A percentile compares a stretch with the other conserved stretches of the same genome.
Conservation (phyloP, 2,329 filamentous ascomycete genomes). For the Trichoderma semiorbis region DNA sequence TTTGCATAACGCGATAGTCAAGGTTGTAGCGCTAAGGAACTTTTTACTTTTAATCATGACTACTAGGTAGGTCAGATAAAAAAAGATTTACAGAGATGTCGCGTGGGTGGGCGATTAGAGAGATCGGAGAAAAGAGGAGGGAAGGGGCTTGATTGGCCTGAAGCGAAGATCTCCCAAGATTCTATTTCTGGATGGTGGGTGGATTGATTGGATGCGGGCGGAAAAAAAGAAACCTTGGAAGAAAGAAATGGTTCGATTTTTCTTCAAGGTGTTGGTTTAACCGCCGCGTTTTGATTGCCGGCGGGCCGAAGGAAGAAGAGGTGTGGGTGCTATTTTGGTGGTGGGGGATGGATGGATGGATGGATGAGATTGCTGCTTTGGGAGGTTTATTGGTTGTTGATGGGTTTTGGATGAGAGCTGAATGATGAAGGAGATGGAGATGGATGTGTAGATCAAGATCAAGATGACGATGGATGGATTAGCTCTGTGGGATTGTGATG, state of each 20-base stretch:
- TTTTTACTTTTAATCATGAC: background rate
- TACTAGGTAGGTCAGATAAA: background rate
- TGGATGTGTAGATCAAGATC: background rate
- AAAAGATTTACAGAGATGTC: background rate
- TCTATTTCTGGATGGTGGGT: background rate
- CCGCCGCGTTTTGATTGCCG: background rate
- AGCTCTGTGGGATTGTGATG: background rate
- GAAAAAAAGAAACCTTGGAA: background rate
- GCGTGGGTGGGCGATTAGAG: background rate
- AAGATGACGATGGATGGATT: background rate
- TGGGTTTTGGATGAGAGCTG: background rate
- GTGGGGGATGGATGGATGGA: background rate
- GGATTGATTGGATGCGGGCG: background rate
- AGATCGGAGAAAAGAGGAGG: background rate
- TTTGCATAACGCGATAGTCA: background rate
- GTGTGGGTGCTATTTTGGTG: background rate
- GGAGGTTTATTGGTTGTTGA: background rate
- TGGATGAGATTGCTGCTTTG: background rate
- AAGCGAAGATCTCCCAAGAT: background rate
- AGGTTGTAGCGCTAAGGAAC: background rate
- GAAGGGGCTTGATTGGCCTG: background rate
- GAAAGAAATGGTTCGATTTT: background rate
- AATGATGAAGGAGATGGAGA: background rate
- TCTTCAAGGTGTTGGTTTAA: background rate
- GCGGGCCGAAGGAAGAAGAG: background rate